phyloP scores from a whole-genome alignment of 768 basidiomycete genomes.

The Psilocybe subaeruginosa region DNA sequence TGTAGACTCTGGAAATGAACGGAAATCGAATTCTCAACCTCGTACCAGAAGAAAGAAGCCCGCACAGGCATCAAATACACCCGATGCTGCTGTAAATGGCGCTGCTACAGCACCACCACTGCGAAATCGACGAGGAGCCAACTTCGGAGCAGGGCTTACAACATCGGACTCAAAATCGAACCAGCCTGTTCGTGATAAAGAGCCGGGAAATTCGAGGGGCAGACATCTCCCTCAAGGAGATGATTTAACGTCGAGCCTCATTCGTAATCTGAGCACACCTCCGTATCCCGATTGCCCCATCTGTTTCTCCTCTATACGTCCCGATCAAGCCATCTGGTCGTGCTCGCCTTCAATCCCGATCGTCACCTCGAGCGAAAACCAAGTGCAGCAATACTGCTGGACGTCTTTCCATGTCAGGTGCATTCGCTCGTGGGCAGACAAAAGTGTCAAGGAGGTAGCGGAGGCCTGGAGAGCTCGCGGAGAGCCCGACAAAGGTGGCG shows the following conservation, averaged over 20 bases:
- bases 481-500: constrained; percentile 60
- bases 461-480: constrained; percentile 78
- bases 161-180: constrained; percentile 10
- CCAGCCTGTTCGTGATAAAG: background rate
- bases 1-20: background rate
- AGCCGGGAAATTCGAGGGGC: background rate
- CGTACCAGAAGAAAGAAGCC: constrained; percentile 8
- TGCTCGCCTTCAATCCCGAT: constrained; percentile 71
- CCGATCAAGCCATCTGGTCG: constrained; percentile 84
- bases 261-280: constrained; percentile 61
- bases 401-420: constrained; percentile 91
- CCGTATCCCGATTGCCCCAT: constrained; percentile 83
- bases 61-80: background rate
- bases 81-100: background rate
- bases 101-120: background rate
- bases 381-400: constrained; percentile 75
- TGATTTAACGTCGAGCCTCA: constrained; percentile 78
- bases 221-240: constrained; percentile 37
- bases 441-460: constrained; percentile 72
- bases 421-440: constrained; percentile 85
- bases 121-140: constrained; percentile 21
- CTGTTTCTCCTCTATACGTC: constrained; percentile 81
- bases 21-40: constrained; percentile 1
- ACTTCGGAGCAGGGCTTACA: constrained; percentile 29
- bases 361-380: constrained; percentile 32